Base-by-base conservation (phyloP, 2,329 filamentous ascomycete genomes). In the Hymenoscyphus fraxineus region DNA sequence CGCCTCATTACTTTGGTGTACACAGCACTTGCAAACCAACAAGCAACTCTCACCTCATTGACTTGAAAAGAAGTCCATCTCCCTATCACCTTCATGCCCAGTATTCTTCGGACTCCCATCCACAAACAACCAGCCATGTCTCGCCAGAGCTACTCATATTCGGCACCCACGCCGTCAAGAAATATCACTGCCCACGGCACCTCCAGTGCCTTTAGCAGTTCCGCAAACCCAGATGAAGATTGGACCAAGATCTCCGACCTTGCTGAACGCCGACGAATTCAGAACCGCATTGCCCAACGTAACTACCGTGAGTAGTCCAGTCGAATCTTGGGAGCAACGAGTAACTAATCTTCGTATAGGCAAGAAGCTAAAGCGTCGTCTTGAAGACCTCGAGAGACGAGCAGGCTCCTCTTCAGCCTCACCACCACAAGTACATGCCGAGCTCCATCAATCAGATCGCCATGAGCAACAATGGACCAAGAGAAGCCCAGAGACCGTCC, bases 201-300 rank as follows among this genome's bases (percentile, higher is more conserved):
- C 67, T 97, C 92, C 81, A 97, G 92, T 80, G 94, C 94, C 72
- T 97, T 96, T 82, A 96, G 92, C 80, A 90, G 90, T 73, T 96
- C 92, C 69, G 94, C 93, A 73, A 96, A 96, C 77, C 91, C 94
- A 63, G 93, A 97, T 75, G 94, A 98, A 80, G 94, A 98, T 81
- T 98, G 94, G 94, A 97, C 94, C 76, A 96, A 97, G 86, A 97
- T 98, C 77, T 96, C 94, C 64, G 94, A 98, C 78, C 88, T 98
- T 66, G 94, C 93, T 60, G 94, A 98, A 80, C 88, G 95, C 75
- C 85, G 93, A 74, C 87, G 93, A 76, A 97, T 97, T 81, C 93
- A 98, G 80, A 98, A 98, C 81, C 88, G 94, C 72, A 97, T 98
- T 83, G 94, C 94, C 71, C 94, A 98, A 80, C 89, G 93, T 74